phyloP scores from a whole-genome alignment of 106 monocot genomes.

The Iris macrosiphon region DNA sequence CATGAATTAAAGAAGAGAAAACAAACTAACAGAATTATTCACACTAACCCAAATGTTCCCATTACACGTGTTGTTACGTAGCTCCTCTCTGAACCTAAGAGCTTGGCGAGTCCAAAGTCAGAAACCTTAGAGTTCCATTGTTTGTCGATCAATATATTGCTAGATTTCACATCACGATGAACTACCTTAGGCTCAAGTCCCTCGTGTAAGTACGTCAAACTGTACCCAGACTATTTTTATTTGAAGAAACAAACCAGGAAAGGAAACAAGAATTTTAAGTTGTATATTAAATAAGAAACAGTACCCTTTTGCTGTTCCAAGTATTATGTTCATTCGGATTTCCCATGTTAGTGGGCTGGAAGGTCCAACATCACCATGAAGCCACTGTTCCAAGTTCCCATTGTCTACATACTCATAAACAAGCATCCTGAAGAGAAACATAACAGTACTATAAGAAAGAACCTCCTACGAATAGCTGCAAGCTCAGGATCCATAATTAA shows the following conservation, averaged over 20 bases:
- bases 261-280: neutral
- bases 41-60: slow-evolving; percentile 87
- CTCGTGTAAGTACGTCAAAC: slow-evolving; percentile 87
- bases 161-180: slow-evolving; percentile 88
- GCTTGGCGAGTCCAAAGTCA: slow-evolving; percentile 91
- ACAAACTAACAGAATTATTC: neutral
- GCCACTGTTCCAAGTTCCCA: slow-evolving; percentile 94
- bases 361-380: slow-evolving; percentile 80
- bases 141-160: slow-evolving; percentile 81
- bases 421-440: slow-evolving; percentile 47
- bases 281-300: neutral
- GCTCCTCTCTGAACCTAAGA: slow-evolving; percentile 77
- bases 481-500: no score
- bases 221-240: slow-evolving; percentile 11
- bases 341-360: slow-evolving; percentile 77
- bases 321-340: slow-evolving; percentile 66
- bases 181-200: slow-evolving; percentile 95
- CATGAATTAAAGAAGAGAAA: neutral
- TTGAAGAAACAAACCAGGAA: neutral
- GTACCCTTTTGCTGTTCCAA: slow-evolving; percentile 90
- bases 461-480: neutral
- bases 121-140: slow-evolving; percentile 82
- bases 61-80: slow-evolving; percentile 88
- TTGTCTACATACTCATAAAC: slow-evolving; percentile 93
- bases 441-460: neutral